Evolutionary conservation across 768 basidiomycete species (phyloP), one percentile per base, ranked within the genome.

Genomic region (Imleria badia): DNA sequence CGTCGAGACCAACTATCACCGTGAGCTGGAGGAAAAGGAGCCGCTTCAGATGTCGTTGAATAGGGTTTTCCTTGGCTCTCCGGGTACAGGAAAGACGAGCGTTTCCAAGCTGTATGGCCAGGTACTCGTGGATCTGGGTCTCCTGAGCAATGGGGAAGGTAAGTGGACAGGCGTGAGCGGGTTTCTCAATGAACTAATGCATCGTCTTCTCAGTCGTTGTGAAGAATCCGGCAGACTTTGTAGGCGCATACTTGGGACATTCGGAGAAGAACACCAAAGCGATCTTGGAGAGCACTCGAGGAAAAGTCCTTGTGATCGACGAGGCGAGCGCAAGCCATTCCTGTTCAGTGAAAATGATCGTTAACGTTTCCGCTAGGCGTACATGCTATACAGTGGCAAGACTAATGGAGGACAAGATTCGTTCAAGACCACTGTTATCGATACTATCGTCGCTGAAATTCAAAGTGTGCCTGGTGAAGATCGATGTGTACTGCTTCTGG

Each of bases 91-190:
- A 0, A 89, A 88, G 65, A 89, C 86, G 1, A 83, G 83, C 0
- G 86, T 89, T 0, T 86, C 83, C 0, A 81, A 80, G 60, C 62
- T 86, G 5, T 89, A 88, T 58, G 87, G 87, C 1, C 77, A 78
- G 52, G 81, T 87, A 43, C 66, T 89, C 13, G 78, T 74, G 0
- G 84, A 86, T 45, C 64, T 89, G 1, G 78, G 80, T 5, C 63
- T 89, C n/a, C 63, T 89, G n/a, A 86, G 83, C 64, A 86, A 85
- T 39, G 84, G 84, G 10, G 87, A 89, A 81, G 85, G 86, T 84
- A 52, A 59, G 31, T 11, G 9, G 20, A 30, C 6, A 39, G 9
- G 3, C 22, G 9, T 19, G 8, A 20, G 20, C 17, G 6, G 5
- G 20, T 41, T 6, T 19, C 17, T 30, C 15, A 26, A 19, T n/a